Evolutionary conservation across 768 basidiomycete species (phyloP).

Genomic region (Nidularia pulvinata): DNA sequence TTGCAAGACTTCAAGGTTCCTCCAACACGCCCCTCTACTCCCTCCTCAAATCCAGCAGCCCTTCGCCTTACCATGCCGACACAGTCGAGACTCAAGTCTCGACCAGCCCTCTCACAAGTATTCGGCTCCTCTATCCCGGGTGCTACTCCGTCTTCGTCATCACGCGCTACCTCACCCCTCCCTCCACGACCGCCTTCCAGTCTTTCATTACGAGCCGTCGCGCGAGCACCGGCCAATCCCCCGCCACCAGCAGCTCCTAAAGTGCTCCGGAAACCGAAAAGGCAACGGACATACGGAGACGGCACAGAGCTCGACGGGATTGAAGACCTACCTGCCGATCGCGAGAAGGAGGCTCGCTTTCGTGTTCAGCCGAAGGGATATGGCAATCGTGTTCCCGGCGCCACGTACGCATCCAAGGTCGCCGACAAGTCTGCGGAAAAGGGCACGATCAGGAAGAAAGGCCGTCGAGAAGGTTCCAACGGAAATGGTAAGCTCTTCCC

Average conservation of each 20-base stretch:
- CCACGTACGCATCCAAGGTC: conserved; percentile 40
- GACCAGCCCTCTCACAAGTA: conserved; percentile 76
- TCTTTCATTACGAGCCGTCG: background rate
- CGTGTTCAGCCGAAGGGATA: conserved; percentile 74
- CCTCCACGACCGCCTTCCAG: conserved; percentile 2
- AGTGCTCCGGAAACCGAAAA: conserved; percentile 76
- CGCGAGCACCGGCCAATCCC: conserved; percentile 22
- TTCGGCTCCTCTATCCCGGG: conserved; percentile 51
- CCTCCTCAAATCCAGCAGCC: conserved; percentile 75
- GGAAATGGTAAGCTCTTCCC: conserved; percentile 36
- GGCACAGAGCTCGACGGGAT: conserved; percentile 90
- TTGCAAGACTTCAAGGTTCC: conserved; percentile 70
- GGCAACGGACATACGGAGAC: conserved; percentile 75
- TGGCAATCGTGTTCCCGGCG: conserved; percentile 62
- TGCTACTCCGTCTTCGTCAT: conserved; percentile 24
- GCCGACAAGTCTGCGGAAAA: conserved; percentile 39
- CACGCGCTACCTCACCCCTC: conserved; percentile 5
- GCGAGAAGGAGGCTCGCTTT: conserved; percentile 77
- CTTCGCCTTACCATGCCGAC: conserved; percentile 89
- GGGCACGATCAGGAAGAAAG: conserved; percentile 58
- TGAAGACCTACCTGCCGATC: conserved; percentile 86
- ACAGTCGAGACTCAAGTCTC: conserved; percentile 69
- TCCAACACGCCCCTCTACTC: conserved; percentile 79
- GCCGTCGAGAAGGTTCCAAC: conserved; percentile 42
- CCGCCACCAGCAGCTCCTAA: conserved; percentile 51